Percentiles rank a stretch among this genome's conserved stretches.
phyloP scores from a whole-genome alignment of 306 rosid genomes.

The Begonia loranthoides region DNA sequence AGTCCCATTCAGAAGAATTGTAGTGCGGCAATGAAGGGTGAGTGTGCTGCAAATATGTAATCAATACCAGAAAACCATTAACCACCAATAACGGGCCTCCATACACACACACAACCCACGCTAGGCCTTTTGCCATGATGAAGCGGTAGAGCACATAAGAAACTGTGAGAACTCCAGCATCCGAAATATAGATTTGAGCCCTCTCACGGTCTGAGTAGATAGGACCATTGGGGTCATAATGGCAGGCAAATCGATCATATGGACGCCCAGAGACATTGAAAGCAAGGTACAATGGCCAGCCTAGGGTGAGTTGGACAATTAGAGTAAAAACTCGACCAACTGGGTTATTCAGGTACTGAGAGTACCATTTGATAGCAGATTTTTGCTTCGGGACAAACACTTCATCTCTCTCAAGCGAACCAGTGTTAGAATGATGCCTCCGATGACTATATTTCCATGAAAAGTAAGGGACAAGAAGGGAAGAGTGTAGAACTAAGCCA shows the following conservation, averaged over 20 bases:
- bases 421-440: conserved; percentile 80
- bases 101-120: conserved; percentile 58
- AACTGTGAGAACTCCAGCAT: conserved; percentile 30
- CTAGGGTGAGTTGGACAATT: conserved; percentile 29
- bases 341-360: conserved; percentile 67
- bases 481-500: conserved; percentile 67
- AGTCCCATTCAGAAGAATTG: conserved; percentile 73
- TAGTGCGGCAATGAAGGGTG: conserved; percentile 78
- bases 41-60: conserved; percentile 79
- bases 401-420: conserved; percentile 71
- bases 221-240: conserved; percentile 39
- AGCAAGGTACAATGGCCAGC: conserved; percentile 61
- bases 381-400: conserved; percentile 75
- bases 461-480: conserved; percentile 15
- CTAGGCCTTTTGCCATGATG: conserved; percentile 45
- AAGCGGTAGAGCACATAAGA: conserved; percentile 40
- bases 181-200: conserved; percentile 46
- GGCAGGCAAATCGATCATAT: conserved; percentile 12
- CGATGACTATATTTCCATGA: conserved; percentile 91
- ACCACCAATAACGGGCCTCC: conserved; percentile 65
- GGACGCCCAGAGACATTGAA: conserved; percentile 56
- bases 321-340: conserved; percentile 48
- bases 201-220: conserved; percentile 55
- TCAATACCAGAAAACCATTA: conserved; percentile 63
- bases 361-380: conserved; percentile 31